Evolutionary conservation across 2,329 filamentous ascomycete genomes (phyloP).

Genomic region (Orbilia blumenaviensis): DNA sequence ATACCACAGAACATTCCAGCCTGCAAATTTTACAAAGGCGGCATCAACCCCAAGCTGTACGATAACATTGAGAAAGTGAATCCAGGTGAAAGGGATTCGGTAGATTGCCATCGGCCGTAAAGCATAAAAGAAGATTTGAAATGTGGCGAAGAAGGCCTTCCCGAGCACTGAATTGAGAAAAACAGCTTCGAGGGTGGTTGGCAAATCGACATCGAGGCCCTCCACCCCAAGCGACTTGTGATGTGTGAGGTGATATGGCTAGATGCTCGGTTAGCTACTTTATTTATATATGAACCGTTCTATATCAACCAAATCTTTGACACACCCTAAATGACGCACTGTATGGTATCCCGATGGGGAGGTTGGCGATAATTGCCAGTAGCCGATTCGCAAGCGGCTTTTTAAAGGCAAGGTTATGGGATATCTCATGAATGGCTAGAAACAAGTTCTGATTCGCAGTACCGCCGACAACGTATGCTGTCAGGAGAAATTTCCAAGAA

Average conservation of each 20-base stretch:
- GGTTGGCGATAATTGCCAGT: conserved; percentile 90
- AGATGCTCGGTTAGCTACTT: conserved; percentile 5
- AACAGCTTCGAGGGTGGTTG: conserved; percentile 87
- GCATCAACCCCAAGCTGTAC: conserved; percentile 82
- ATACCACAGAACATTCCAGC: conserved; percentile 77
- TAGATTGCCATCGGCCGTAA: conserved; percentile 95
- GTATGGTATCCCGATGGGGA: conserved; percentile 95
- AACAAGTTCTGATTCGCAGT: conserved; percentile 99
- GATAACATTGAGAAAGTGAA: conserved; percentile 83
- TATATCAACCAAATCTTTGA: conserved; percentile 44
- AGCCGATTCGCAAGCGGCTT: conserved; percentile 81
- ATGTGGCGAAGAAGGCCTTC: conserved; percentile 98
- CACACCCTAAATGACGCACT: conserved; percentile 89
- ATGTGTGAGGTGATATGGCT: conserved; percentile 97
- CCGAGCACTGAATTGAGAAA: conserved; percentile 94
- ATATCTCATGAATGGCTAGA: conserved; percentile 98
- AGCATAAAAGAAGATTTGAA: conserved; percentile 99
- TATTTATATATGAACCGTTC: background rate
- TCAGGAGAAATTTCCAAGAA: conserved; percentile 83
- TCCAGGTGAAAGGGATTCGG: conserved; percentile 82
- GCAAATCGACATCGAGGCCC: conserved; percentile 93
- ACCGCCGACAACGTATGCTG: conserved; percentile 89
- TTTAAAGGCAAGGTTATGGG: conserved; percentile 93
- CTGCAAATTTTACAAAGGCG: conserved; percentile 70
- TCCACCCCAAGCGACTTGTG: conserved; percentile 98